phyloP scores from a whole-genome alignment of 208 protist genomes.

The Trypanosomatidae sp. region DNA sequence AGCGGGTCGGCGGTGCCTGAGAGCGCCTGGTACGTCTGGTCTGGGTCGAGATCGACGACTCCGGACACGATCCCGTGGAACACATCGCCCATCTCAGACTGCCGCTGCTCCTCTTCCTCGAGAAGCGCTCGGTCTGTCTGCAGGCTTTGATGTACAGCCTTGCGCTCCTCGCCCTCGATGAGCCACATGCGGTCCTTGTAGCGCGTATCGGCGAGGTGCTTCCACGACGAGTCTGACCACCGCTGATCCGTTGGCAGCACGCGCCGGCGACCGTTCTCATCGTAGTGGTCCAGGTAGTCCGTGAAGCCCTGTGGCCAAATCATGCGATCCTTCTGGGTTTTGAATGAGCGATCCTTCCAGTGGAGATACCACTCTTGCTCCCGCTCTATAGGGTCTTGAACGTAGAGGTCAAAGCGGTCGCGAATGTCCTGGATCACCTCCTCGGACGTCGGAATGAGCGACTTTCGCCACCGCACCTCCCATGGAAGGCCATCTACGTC shows the following conservation, averaged over 20 bases:
- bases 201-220: conserved; percentile 83
- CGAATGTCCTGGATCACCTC: conserved; percentile 89
- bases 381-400: conserved; percentile 88
- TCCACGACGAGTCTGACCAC: conserved; percentile 92
- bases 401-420: conserved; percentile 87
- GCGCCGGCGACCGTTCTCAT: conserved; percentile 78
- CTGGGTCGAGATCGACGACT: conserved; percentile 80
- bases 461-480: conserved; percentile 85
- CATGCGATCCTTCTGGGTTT: conserved; percentile 89
- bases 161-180: conserved; percentile 87
- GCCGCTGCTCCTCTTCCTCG: conserved; percentile 75
- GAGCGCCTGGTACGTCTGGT: conserved; percentile 87
- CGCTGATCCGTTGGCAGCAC: conserved; percentile 84
- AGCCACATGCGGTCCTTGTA: conserved; percentile 92
- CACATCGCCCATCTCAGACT: conserved; percentile 81
- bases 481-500: conserved; percentile 89
- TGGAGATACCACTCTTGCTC: conserved; percentile 92
- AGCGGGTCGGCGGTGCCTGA: conserved; percentile 82
- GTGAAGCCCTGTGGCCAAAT: conserved; percentile 92
- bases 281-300: conserved; percentile 92
- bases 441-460: conserved; percentile 86
- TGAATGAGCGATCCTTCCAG: conserved; percentile 89
- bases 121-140: conserved; percentile 56
- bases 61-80: conserved; percentile 76
- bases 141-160: conserved; percentile 79